Percentiles rank a stretch among this genome's conserved stretches.
These are phyloP conservation scores for Fusarium robinianum DNA, from an alignment of 2,329 filamentous ascomycete species.

Conservation along the genomic window DNA sequence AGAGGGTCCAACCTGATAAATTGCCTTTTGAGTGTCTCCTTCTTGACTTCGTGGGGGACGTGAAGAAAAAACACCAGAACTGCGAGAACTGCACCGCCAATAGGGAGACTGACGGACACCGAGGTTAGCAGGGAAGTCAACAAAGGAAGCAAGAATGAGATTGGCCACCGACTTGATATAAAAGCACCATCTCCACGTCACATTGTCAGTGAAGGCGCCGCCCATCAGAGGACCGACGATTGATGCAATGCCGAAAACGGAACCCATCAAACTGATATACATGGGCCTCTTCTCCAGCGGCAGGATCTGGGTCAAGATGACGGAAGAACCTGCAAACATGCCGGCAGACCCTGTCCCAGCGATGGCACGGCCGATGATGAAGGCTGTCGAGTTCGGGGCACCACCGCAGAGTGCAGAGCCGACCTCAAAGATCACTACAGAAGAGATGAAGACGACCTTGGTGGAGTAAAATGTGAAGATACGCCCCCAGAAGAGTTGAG, in stretches of 20 bases:
- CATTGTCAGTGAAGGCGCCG: slow-evolving; percentile 16
- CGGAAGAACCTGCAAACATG: slow-evolving; percentile 41
- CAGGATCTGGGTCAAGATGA: slow-evolving; percentile 17
- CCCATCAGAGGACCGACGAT: slow-evolving; percentile 26
- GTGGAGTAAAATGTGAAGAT: slow-evolving; percentile 38
- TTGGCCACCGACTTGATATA: slow-evolving; percentile 37
- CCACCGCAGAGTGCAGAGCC: slow-evolving; percentile 33
- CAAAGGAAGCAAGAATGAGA: not conserved
- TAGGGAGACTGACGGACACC: slow-evolving; percentile 44
- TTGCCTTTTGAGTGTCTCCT: slow-evolving; percentile 40
- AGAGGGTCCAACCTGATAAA: slow-evolving; percentile 52
- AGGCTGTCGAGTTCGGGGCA: slow-evolving; percentile 37
- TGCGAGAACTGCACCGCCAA: slow-evolving; percentile 48
- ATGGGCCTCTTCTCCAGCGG: slow-evolving; percentile 19
- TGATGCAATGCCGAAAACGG: slow-evolving; percentile 49
- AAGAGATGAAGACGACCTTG: slow-evolving; percentile 34
- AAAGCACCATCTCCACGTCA: slow-evolving; percentile 56
- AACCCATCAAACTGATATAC: slow-evolving; percentile 40
- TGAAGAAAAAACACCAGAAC: slow-evolving; percentile 51
- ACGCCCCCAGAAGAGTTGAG: slow-evolving; percentile 35
- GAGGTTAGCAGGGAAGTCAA: not conserved
- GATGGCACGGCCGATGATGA: slow-evolving; percentile 46
- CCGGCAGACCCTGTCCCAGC: slow-evolving; percentile 44
- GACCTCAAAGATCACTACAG: slow-evolving; percentile 33
- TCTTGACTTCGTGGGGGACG: slow-evolving; percentile 40